These are phyloP conservation scores for Candida albicans DNA, from an alignment of 1,139 yeast species.

Conservation along the genomic window DNA sequence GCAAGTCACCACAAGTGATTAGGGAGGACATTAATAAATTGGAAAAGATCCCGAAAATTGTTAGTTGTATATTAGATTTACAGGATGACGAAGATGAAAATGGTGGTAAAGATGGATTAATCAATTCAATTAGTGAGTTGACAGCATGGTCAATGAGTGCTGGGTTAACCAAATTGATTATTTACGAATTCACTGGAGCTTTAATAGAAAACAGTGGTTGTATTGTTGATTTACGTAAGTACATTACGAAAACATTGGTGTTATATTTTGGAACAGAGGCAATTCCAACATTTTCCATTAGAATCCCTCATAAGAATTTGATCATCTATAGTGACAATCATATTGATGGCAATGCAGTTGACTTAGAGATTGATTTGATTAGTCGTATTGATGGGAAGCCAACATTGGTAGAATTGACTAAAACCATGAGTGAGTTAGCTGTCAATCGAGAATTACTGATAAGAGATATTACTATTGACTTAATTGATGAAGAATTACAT, in stretches of 20 bases:
- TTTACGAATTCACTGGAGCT: constrained; percentile 80
- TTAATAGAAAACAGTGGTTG: constrained; percentile 43
- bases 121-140: constrained; percentile 74
- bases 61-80: constrained; percentile 72
- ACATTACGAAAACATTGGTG: constrained; percentile 60
- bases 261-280: constrained; percentile 74
- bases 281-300: constrained; percentile 60
- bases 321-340: constrained; percentile 40
- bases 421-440: constrained; percentile 79
- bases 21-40: constrained; percentile 77
- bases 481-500: constrained; percentile 72
- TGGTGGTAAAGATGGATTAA: constrained; percentile 83
- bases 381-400: constrained; percentile 85
- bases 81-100: constrained; percentile 78
- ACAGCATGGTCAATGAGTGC: constrained; percentile 87
- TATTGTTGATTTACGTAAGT: constrained; percentile 57
- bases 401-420: constrained; percentile 84
- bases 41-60: constrained; percentile 70
- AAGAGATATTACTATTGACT: constrained; percentile 68
- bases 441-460: constrained; percentile 59
- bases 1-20: constrained; percentile 82
- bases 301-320: constrained; percentile 61
- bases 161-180: constrained; percentile 68
- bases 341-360: constrained; percentile 25
- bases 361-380: constrained; percentile 64